These are phyloP conservation scores for Plasmodiophora brassicae DNA, from an alignment of 208 protist species.

Conservation along the genomic window DNA sequence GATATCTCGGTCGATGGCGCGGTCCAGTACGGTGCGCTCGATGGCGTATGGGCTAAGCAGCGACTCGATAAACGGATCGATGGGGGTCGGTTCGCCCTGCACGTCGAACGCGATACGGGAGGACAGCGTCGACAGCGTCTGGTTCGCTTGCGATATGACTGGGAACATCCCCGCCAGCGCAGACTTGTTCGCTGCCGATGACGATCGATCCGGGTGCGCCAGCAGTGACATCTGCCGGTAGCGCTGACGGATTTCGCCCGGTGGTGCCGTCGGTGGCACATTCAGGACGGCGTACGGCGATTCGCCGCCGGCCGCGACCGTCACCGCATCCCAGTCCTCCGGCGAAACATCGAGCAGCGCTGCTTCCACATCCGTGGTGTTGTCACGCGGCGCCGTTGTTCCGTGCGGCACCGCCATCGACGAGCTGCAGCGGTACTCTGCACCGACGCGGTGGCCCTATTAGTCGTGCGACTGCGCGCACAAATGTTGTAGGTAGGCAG, in stretches of 20 bases:
- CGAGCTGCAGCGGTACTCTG: too few relatives aligned
- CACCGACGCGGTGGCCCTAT: too few relatives aligned
- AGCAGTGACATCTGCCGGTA: neutral
- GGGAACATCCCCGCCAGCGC: neutral
- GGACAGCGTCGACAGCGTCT: neutral
- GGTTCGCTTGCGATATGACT: neutral
- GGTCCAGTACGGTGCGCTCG: neutral
- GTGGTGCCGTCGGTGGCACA: too few relatives aligned
- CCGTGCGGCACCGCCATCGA: too few relatives aligned
- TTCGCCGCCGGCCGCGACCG: too few relatives aligned
- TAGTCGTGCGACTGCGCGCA: too few relatives aligned
- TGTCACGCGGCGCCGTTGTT: too few relatives aligned
- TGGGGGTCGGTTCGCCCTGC: neutral
- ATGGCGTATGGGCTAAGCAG: neutral
- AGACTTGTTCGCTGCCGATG: neutral
- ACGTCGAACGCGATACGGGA: neutral
- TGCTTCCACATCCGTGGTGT: too few relatives aligned
- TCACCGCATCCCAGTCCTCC: too few relatives aligned
- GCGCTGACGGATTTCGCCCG: neutral
- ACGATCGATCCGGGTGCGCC: neutral
- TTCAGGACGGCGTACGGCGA: too few relatives aligned
- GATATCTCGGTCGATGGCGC: neutral
- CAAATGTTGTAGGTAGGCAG: too few relatives aligned
- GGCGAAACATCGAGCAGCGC: too few relatives aligned
- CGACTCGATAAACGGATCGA: constrained; percentile 26